Evolutionary conservation across 495 filamentous ascomycete genomes (phyloP), one percentile per base, ranked within the genome.

Genomic region (Rhizodiscina lignyota): DNA sequence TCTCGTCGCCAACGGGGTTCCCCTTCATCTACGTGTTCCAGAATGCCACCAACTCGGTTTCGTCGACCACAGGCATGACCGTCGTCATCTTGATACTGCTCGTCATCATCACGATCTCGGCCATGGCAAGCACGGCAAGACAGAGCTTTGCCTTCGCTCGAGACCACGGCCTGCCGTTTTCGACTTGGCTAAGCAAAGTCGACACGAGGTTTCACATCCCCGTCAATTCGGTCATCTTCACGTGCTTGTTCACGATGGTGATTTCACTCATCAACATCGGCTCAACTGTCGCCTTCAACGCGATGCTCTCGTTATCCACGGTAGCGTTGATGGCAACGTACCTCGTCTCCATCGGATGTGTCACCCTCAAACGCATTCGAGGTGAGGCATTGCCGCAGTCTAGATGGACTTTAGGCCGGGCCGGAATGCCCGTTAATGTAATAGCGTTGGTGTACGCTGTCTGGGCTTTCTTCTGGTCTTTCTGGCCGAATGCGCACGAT

Each of bases 401-500:
- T 4, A 46, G 53, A 0, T 60, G 50, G 46, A 40, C 31, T 21
- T 33, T 59, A 13, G 57, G 58, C 1, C 35, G 40, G 4, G 50
- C 6, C 2, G 56, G 56, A 15, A 18, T 49, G 2, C 15, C 36
- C 3, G 19, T 35, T 20, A 61, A 61, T 32, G 39, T 41, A 13
- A 20, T 49, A 13, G 49, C 53, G 2, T 15, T 57, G 5, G 29
- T 46, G 21, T 61, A 27, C 13, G 24, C 24, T 6, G 6, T 13
- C 8, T 27, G 24, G 24, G 44, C 45, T 4, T 48, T 57, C n/a
- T 55, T 59, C 23, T 48, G 51, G 38, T 41, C 39, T 15, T 58
- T 57, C 39, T 55, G 47, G 47, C 55, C 55, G 3, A 42, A 41
- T n/a, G 18, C 24, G 4, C 46, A 41, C 15, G 44, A 44, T 1